Percentiles rank a stretch among this genome's conserved stretches.
These are phyloP conservation scores for Kitagawia praeruptora DNA, from an alignment of 129 eudicot species.

Conservation along the genomic window DNA sequence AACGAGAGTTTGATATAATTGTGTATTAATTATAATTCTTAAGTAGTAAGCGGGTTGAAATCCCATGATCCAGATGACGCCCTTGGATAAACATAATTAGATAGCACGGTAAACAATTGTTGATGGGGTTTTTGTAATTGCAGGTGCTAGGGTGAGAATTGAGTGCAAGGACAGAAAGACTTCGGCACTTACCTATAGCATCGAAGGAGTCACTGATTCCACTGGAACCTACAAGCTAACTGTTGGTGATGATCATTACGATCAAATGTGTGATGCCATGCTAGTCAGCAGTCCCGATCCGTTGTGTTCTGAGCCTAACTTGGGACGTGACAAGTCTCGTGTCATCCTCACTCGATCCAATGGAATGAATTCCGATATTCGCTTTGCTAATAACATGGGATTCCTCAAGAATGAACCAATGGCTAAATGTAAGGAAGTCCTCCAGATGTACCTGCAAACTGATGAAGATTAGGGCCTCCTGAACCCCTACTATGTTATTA, in stretches of 20 bases:
- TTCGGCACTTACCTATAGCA: constrained; percentile 20
- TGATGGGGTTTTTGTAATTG: background rate
- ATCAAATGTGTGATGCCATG: constrained; percentile 41
- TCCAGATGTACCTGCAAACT: constrained; percentile 24
- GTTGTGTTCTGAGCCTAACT: constrained; percentile 25
- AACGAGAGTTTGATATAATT: too few relatives aligned
- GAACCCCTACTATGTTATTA: background rate
- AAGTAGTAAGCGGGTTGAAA: background rate
- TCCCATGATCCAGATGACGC: background rate
- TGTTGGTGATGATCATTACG: constrained; percentile 36
- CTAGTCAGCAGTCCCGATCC: constrained; percentile 47
- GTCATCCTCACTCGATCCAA: constrained; percentile 52
- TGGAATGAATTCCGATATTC: constrained; percentile 32
- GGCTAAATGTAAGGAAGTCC: constrained; percentile 31
- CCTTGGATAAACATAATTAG: too few relatives aligned
- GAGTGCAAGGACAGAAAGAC: constrained; percentile 39
- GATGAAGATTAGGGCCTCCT: constrained; percentile 14
- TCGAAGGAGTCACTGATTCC: constrained; percentile 31
- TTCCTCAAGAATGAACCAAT: constrained; percentile 28
- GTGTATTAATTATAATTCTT: background rate
- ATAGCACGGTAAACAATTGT: background rate
- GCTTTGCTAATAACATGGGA: constrained; percentile 52
- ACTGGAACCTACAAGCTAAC: constrained; percentile 39
- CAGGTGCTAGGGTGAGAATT: constrained; percentile 56
- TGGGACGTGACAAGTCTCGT: constrained; percentile 44